Base-by-base conservation (phyloP, 116 monocot genomes). In the Iris pallida region DNA sequence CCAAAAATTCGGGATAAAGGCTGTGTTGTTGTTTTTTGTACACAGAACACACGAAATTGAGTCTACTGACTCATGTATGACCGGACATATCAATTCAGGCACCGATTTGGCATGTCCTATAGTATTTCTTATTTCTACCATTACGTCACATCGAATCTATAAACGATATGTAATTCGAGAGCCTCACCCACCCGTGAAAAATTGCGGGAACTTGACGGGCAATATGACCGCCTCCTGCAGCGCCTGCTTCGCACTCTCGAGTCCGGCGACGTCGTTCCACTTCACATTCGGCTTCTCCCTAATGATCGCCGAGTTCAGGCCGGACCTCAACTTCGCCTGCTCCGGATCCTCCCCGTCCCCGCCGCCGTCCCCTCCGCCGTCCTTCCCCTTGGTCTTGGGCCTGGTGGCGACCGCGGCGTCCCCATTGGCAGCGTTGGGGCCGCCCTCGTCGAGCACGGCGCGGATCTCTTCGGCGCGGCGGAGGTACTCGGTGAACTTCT, bases 401-500 rank as follows among this genome's bases (percentile, higher is more conserved):
- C 86, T 66, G 4, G 84, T 84, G 19, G 82, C 86, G 6, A 84
- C 86, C 8, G 93, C 89, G 2, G 84, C 93, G 42, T 84, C 86
- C 8, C 89, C 86, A 53, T 84, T 86, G 8, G 83, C 74, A 2
- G 86, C 62, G 0, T 80, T 79, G 4, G 82, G 17, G n/a, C 93
- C 93, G 0, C 93, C 93, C 58, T 89, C 93, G 40, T 89, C 89
- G 18, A 93, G 84, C 17, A 93, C 93, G 4, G 82, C 86, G 3
- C 86, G 78, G 69, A 93, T 93, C 83, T 93, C 93, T 86, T 93
- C 89, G 2, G 93, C 93, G 30, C 93, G 93, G 68, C 93, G 81
- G 63, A 93, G 93, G 72, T 93, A 93, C 75, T 93, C 93, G 56
- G 93, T 93, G 76, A 93, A 93, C 81, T 93, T 93, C 71, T 86